A percentile compares a stretch with the other conserved stretches of the same genome.
Evolutionary conservation across 2,329 filamentous ascomycete species (phyloP).

Genomic region (Calonectria pteridis): DNA sequence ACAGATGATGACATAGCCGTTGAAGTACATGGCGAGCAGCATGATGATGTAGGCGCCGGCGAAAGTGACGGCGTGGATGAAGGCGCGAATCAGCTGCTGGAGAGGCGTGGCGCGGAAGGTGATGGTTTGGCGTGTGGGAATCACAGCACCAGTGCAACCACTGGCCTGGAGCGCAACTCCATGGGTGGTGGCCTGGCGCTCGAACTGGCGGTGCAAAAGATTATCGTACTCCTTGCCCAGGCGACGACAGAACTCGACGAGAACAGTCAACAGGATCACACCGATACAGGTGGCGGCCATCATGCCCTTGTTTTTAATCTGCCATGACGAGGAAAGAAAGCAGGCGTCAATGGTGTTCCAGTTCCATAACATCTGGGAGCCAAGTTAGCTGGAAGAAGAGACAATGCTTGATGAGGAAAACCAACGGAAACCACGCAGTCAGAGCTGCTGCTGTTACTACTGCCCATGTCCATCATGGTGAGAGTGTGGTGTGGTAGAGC

Average conservation of each 20-base stretch:
- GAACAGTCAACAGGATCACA: slow-evolving; percentile 77
- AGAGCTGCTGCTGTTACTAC: slow-evolving; percentile 26
- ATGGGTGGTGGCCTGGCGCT: slow-evolving; percentile 47
- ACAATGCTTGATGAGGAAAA: background rate
- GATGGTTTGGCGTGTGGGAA: slow-evolving; percentile 41
- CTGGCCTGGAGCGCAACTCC: slow-evolving; percentile 36
- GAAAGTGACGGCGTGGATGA: slow-evolving; percentile 78
- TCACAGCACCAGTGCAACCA: slow-evolving; percentile 37
- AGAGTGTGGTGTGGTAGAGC: background rate
- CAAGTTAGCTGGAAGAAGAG: slow-evolving; percentile 7
- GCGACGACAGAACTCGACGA: slow-evolving; percentile 80
- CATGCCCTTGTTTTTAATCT: slow-evolving; percentile 76
- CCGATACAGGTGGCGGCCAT: slow-evolving; percentile 86
- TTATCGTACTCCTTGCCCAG: slow-evolving; percentile 78
- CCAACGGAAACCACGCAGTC: slow-evolving; percentile 51
- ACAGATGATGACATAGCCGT: slow-evolving; percentile 82
- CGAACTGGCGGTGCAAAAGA: slow-evolving; percentile 67
- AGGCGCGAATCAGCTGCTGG: slow-evolving; percentile 75
- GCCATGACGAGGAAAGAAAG: slow-evolving; percentile 79
- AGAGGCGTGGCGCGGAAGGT: slow-evolving; percentile 67
- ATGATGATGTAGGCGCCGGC: slow-evolving; percentile 83
- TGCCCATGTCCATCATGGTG: slow-evolving; percentile 41
- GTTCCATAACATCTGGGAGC: slow-evolving; percentile 79
- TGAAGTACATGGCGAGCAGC: slow-evolving; percentile 73
- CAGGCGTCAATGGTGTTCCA: slow-evolving; percentile 80